Percentiles rank a stretch among this genome's conserved stretches.
Conservation (phyloP, 2,329 filamentous ascomycete species). For the Diaporthe sp. region DNA sequence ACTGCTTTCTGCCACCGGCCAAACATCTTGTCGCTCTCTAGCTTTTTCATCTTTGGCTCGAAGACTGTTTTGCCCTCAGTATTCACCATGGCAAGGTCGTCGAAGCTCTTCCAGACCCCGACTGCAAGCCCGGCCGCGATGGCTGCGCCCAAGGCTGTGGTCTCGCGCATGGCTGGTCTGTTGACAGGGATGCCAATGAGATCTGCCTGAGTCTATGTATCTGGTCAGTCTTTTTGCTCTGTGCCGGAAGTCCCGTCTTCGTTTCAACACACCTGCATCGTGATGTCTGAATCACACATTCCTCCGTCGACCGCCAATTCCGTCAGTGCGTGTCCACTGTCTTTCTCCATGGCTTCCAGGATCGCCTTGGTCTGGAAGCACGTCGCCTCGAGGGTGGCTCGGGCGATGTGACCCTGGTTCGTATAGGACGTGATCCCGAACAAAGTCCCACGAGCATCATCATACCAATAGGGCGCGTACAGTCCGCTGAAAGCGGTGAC, state of each 20-base stretch:
- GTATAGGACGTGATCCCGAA: constrained; percentile 91
- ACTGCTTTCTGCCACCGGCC: constrained; percentile 70
- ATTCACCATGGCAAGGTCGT: constrained; percentile 82
- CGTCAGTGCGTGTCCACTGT: constrained; percentile 81
- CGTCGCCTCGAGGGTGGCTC: constrained; percentile 90
- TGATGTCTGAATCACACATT: constrained; percentile 89
- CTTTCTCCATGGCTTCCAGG: constrained; percentile 90
- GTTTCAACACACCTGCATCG: constrained; percentile 71
- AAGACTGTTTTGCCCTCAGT: constrained; percentile 79
- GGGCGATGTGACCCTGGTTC: constrained; percentile 86
- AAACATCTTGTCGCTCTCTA: constrained; percentile 60
- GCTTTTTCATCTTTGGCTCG: constrained; percentile 70
- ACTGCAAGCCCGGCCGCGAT: constrained; percentile 89
- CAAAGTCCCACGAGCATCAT: constrained; percentile 89
- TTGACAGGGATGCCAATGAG: constrained; percentile 86
- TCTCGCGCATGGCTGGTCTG: constrained; percentile 90
- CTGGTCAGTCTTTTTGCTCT: background rate
- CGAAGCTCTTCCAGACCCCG: constrained; percentile 81
- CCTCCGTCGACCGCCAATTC: constrained; percentile 89
- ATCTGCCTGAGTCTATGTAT: constrained; percentile 80
- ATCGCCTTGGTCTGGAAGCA: constrained; percentile 96
- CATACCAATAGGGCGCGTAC: constrained; percentile 95
- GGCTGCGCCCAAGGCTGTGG: constrained; percentile 88
- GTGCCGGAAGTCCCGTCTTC: fast-evolving
- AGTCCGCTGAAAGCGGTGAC: constrained; percentile 93